Evolutionary conservation across 2,329 filamentous ascomycete genomes (phyloP).

Genomic region (Cladosporium sp.): DNA sequence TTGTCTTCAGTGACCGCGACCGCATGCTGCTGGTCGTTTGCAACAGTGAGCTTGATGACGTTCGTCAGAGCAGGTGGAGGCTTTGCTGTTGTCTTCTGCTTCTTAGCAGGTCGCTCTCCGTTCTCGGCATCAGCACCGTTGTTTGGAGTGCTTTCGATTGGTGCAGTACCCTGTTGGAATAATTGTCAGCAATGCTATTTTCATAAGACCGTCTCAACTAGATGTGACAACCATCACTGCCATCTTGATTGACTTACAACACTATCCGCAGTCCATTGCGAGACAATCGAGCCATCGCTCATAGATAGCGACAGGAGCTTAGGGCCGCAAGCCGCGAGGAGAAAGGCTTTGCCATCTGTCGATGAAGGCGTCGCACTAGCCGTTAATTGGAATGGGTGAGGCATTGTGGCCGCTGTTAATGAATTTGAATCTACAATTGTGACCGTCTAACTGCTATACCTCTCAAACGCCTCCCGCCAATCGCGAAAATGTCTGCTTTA

Average conservation of each 20-base stretch:
- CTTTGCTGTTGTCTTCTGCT: constrained; percentile 21
- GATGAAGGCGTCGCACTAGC: constrained; percentile 18
- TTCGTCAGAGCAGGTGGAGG: constrained; percentile 39
- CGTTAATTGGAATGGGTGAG: constrained; percentile 39
- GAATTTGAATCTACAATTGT: neutral
- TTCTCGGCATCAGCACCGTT: constrained; percentile 12
- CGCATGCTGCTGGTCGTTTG: constrained; percentile 60
- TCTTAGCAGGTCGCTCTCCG: constrained; percentile 25
- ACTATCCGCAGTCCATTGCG: constrained; percentile 50
- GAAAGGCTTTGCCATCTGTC: constrained; percentile 35
- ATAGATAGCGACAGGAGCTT: constrained; percentile 63
- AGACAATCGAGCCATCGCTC: constrained; percentile 51
- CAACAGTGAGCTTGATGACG: constrained; percentile 62
- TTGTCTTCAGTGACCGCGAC: constrained; percentile 88
- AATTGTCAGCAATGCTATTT: neutral
- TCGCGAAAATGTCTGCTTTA: neutral
- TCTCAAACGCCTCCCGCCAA: neutral
- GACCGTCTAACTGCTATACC: neutral
- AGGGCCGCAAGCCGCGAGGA: constrained; percentile 70
- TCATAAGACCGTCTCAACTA: no score
- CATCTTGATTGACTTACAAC: constrained; percentile 17
- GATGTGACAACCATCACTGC: neutral
- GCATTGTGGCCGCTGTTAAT: constrained; percentile 17
- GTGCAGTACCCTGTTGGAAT: constrained; percentile 1
- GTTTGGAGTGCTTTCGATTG: neutral